phyloP scores from a whole-genome alignment of 495 filamentous ascomycete species.

The Delitschia confertaspora region DNA sequence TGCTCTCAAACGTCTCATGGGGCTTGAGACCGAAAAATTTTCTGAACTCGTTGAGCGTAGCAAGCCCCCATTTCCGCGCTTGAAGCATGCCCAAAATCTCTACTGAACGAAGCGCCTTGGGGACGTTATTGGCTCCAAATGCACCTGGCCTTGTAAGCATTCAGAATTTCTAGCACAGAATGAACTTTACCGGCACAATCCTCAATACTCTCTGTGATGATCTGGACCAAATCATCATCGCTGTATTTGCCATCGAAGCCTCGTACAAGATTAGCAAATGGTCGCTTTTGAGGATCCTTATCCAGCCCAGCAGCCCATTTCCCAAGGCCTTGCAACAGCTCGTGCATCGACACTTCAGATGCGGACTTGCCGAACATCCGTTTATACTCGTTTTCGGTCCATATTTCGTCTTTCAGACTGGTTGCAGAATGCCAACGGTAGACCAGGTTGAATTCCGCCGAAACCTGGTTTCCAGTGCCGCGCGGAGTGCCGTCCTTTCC shows the following conservation, averaged over 20 bases:
- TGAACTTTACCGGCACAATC: constrained; percentile 50
- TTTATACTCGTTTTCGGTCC: constrained; percentile 58
- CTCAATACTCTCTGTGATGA: constrained; percentile 58
- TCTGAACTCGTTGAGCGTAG: constrained; percentile 56
- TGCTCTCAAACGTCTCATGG: constrained; percentile 53
- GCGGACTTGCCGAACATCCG: constrained; percentile 56
- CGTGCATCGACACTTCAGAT: constrained; percentile 41
- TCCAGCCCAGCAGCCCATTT: constrained; percentile 51
- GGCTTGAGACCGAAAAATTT: constrained; percentile 50
- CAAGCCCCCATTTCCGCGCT: constrained; percentile 51
- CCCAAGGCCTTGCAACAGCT: constrained; percentile 52
- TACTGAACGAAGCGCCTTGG: constrained; percentile 48
- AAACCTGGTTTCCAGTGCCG: constrained; percentile 67
- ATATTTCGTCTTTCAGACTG: constrained; percentile 61
- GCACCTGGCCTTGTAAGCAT: constrained; percentile 9
- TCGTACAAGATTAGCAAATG: constrained; percentile 53
- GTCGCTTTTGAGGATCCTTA: constrained; percentile 53
- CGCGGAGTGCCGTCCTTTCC: constrained; percentile 49
- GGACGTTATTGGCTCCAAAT: constrained; percentile 49
- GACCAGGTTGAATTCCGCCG: constrained; percentile 67
- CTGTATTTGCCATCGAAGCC: constrained; percentile 50
- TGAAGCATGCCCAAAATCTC: constrained; percentile 56
- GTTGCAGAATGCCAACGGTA: constrained; percentile 78
- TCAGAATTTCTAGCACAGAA: neutral
- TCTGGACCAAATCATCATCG: constrained; percentile 61